These are phyloP conservation scores for Zoysia matrella DNA, from an alignment of 202 grass and related monocot genomes.

Conservation along the genomic window DNA sequence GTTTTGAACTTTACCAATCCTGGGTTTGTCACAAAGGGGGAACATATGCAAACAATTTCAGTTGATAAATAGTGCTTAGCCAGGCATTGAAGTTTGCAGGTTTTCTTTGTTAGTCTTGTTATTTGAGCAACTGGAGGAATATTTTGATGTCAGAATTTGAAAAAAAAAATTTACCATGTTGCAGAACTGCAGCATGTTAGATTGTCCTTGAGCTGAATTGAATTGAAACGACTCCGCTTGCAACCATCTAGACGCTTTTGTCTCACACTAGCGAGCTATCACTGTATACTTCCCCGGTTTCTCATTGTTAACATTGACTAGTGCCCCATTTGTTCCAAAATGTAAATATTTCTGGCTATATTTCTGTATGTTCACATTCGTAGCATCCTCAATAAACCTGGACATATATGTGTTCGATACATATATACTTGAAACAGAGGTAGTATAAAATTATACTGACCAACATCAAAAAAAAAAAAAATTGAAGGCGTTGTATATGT, in stretches of 20 bases:
- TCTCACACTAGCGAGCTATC: not conserved
- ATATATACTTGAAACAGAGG: no score
- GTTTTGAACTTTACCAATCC: slow-evolving; percentile 27
- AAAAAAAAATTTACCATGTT: not conserved
- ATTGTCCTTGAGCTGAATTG: not conserved
- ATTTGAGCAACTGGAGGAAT: not conserved
- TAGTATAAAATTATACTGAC: no score
- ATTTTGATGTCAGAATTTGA: not conserved
- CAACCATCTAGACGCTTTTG: not conserved
- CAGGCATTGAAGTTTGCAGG: not conserved
- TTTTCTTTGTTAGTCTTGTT: not conserved
- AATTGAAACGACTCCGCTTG: not conserved
- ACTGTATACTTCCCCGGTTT: not conserved
- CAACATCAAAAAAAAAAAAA: no score
- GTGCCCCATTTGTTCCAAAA: no score
- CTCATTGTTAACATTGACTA: no score
- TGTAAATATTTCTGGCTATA: no score
- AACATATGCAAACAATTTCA: slow-evolving; percentile 15
- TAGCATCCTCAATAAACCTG: no score
- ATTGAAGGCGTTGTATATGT: no score
- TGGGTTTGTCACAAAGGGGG: slow-evolving; percentile 1
- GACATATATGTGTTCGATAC: no score
- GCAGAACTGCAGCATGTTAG: not conserved
- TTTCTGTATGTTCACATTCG: no score
- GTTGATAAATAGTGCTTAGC: not conserved